These are phyloP conservation scores for Solanum appendiculatum DNA, from an alignment of 257 asterid genomes.

Conservation along the genomic window DNA sequence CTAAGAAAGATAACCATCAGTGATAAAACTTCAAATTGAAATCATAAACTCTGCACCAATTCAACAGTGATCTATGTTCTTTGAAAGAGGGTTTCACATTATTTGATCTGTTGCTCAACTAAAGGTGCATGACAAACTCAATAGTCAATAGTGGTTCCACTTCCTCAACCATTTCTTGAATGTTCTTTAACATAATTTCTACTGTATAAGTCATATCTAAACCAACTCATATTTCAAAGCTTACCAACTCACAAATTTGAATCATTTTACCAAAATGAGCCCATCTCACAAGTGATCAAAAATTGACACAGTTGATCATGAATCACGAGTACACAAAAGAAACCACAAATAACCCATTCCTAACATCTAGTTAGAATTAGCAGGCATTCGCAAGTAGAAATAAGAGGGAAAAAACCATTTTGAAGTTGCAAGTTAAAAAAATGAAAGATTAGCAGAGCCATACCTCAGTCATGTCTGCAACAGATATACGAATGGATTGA, in stretches of 20 bases:
- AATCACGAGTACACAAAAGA: neutral
- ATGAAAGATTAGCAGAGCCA: neutral
- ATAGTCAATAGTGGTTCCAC: neutral
- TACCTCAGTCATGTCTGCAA: slow-evolving; percentile 91
- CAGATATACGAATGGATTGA: neutral
- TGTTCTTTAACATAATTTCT: neutral
- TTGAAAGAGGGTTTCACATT: neutral
- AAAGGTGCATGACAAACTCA: neutral
- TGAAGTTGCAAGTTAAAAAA: neutral
- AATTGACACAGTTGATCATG: neutral
- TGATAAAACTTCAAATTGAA: neutral
- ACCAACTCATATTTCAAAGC: neutral
- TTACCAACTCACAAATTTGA: neutral
- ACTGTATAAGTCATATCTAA: neutral
- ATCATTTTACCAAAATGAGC: neutral
- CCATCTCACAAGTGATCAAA: neutral
- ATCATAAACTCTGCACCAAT: neutral
- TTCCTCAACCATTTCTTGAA: neutral
- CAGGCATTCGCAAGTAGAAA: neutral
- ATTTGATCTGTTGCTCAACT: neutral
- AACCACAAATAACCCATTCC: neutral
- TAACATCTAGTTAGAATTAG: neutral
- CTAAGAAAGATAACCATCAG: neutral
- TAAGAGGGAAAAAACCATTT: neutral
- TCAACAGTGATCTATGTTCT: neutral